Conservation (phyloP, 192 early-diverging fungal genomes). For the Backusella westeae region DNA sequence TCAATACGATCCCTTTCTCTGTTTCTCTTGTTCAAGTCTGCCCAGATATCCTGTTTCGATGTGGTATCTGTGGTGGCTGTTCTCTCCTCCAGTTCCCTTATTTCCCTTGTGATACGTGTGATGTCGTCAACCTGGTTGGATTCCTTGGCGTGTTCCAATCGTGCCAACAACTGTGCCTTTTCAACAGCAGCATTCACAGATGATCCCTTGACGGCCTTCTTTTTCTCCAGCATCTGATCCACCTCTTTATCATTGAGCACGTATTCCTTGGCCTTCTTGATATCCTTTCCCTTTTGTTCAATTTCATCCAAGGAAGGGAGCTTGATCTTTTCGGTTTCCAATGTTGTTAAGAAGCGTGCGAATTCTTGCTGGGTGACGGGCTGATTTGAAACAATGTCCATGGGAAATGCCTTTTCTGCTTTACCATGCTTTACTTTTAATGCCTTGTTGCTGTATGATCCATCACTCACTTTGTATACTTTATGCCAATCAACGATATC, state of each 20-base stretch:
- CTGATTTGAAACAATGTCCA: constrained; percentile 77
- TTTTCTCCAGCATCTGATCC: constrained; percentile 58
- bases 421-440: constrained; percentile 69
- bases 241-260: constrained; percentile 62
- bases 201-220: constrained; percentile 42
- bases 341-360: constrained; percentile 47
- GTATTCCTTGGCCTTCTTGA: constrained; percentile 59
- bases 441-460: constrained; percentile 61
- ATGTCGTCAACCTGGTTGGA: constrained; percentile 46
- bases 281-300: constrained; percentile 50
- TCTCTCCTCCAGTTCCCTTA: constrained; percentile 34
- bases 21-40: constrained; percentile 56
- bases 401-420: constrained; percentile 63
- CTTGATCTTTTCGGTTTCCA: constrained; percentile 49
- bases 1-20: constrained; percentile 45
- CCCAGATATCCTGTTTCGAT: constrained; percentile 46
- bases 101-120: constrained; percentile 37
- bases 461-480: constrained; percentile 56
- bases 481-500: constrained; percentile 42
- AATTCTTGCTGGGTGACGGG: constrained; percentile 65
- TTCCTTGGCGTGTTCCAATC: constrained; percentile 47
- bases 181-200: constrained; percentile 42
- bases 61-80: constrained; percentile 29
- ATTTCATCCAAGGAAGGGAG: constrained; percentile 49
- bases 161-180: constrained; percentile 47